Conservation (phyloP, 176 grass and related monocot genomes). For the Phoenix roebelenii region DNA sequence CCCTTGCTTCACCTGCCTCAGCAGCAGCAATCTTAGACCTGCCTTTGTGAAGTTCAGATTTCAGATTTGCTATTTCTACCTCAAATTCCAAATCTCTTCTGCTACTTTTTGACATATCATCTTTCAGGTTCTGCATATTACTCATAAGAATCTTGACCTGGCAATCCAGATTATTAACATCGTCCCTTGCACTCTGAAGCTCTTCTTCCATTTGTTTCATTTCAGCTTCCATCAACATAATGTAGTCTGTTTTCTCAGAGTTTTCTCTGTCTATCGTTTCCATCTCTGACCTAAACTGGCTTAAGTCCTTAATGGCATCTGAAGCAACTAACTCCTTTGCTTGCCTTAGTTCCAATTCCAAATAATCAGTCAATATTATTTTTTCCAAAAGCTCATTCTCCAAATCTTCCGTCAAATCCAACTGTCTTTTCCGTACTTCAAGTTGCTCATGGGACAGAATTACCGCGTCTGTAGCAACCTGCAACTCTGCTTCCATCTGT, state of each 20-base stretch:
- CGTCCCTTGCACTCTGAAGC: slow-evolving; percentile 1
- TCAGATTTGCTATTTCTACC: slow-evolving; percentile 3
- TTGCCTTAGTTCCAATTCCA: slow-evolving; percentile 22
- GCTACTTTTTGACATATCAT: neutral
- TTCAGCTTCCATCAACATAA: neutral
- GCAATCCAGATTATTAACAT: slow-evolving; percentile 1
- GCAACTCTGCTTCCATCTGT: slow-evolving; percentile 20
- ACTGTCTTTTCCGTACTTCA: slow-evolving; percentile 13
- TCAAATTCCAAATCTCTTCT: neutral
- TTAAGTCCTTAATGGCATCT: neutral
- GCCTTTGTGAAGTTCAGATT: slow-evolving; percentile 1
- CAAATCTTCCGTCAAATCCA: slow-evolving; percentile 15
- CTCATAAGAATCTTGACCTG: slow-evolving; percentile 8
- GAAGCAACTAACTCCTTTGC: slow-evolving; percentile 9
- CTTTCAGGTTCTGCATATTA: slow-evolving; percentile 4
- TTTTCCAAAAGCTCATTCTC: slow-evolving; percentile 32
- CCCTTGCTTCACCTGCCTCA: slow-evolving; percentile 12
- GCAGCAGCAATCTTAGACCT: neutral
- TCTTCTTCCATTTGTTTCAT: slow-evolving; percentile 1
- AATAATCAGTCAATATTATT: slow-evolving; percentile 28
- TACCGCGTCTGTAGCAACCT: too few relatives aligned
- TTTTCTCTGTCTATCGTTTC: neutral
- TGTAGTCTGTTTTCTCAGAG: neutral
- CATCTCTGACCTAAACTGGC: slow-evolving; percentile 2
- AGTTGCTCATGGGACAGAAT: slow-evolving; percentile 2